A percentile compares a stretch with the other conserved stretches of the same genome.
These are phyloP conservation scores for Phyllosticta citriasiana DNA, from an alignment of 2,329 filamentous ascomycete species.

Conservation along the genomic window DNA sequence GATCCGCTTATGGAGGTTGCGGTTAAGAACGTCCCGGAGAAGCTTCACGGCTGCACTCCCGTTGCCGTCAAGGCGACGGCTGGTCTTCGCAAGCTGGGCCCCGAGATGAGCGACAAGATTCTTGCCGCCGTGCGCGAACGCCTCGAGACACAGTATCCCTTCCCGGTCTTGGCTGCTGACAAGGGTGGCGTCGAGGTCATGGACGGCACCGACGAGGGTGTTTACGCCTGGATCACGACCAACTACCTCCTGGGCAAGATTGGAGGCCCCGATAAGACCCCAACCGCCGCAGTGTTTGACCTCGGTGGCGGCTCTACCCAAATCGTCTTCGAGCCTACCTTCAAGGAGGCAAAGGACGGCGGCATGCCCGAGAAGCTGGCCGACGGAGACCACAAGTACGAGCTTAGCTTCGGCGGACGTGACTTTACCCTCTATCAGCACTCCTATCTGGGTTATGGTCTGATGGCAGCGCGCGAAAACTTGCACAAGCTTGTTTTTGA, in stretches of 20 bases:
- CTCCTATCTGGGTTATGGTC: slow-evolving; percentile 90
- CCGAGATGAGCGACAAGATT: slow-evolving; percentile 72
- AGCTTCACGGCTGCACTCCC: slow-evolving; percentile 83
- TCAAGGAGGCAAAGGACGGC: slow-evolving; percentile 59
- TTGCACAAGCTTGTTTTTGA: slow-evolving; percentile 70
- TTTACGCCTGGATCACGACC: slow-evolving; percentile 98
- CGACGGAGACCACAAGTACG: slow-evolving; percentile 93
- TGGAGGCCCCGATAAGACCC: slow-evolving; percentile 77
- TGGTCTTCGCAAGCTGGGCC: slow-evolving; percentile 76
- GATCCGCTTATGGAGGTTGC: slow-evolving; percentile 82
- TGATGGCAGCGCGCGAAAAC: slow-evolving; percentile 88
- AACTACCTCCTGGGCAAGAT: slow-evolving; percentile 99
- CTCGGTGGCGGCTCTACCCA: slow-evolving; percentile 95
- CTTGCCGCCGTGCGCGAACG: slow-evolving; percentile 73
- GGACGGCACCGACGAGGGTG: slow-evolving; percentile 93
- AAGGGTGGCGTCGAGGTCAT: slow-evolving; percentile 90
- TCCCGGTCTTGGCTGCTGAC: slow-evolving; percentile 80
- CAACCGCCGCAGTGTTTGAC: slow-evolving; percentile 91
- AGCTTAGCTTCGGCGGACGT: slow-evolving; percentile 78
- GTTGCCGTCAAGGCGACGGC: slow-evolving; percentile 98
- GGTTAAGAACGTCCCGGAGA: slow-evolving; percentile 72
- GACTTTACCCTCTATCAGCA: slow-evolving; percentile 94
- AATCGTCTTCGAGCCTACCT: slow-evolving; percentile 96
- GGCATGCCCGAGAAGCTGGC: slow-evolving; percentile 79
- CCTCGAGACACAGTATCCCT: slow-evolving; percentile 83